Percentiles rank a stretch among this genome's conserved stretches.
Conservation (phyloP, 176 grass and related monocot species). For the Oryza officinalis region DNA sequence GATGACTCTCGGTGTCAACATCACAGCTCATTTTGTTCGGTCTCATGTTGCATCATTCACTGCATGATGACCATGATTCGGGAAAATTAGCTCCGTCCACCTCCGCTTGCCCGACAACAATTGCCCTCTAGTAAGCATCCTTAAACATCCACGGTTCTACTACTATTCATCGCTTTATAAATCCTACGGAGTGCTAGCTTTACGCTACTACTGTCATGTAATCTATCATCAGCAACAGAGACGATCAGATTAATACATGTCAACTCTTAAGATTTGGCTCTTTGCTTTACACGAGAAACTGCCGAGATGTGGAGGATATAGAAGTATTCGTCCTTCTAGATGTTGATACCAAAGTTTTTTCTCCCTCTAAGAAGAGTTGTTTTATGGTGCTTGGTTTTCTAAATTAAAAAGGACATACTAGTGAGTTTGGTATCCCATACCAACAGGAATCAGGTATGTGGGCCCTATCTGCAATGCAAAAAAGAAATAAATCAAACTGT, state of each 20-base stretch:
- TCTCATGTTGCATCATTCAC: constrained; percentile 86
- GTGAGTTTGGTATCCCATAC: background rate
- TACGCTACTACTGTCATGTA: background rate
- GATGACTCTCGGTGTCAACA: constrained; percentile 35
- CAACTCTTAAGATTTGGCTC: background rate
- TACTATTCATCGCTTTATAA: background rate
- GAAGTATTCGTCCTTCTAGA: background rate
- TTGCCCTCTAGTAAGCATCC: background rate
- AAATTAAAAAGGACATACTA: background rate
- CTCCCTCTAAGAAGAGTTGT: background rate
- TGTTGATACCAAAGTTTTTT: background rate
- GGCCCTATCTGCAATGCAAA: background rate
- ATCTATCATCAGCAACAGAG: background rate
- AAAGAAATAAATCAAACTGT: background rate
- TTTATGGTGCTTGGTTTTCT: background rate
- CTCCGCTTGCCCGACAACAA: constrained; percentile 1
- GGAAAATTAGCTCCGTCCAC: constrained; percentile 29
- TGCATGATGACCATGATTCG: constrained; percentile 17
- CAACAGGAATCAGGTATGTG: background rate
- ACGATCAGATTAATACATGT: background rate
- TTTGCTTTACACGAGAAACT: background rate
- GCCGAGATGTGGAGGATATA: background rate
- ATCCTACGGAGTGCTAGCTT: background rate
- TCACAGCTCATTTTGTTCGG: constrained; percentile 76
- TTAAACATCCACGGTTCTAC: background rate